Conservation (phyloP, 2,329 filamentous ascomycete species). For the Ascochyta fabae region DNA sequence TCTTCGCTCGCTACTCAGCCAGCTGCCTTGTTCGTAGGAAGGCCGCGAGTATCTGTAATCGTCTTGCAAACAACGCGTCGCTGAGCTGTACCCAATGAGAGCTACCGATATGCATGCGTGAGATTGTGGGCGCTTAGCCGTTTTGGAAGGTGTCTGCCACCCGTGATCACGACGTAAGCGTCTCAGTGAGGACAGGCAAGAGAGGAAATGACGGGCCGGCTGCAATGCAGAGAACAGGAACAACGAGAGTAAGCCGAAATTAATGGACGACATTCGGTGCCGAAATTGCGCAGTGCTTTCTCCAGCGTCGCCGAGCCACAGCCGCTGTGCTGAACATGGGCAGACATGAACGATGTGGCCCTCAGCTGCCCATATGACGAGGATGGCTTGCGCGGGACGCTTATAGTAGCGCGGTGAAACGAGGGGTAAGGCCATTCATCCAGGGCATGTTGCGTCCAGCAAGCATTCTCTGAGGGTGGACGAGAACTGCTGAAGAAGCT, state of each 20-base stretch:
- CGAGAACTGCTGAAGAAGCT: too few relatives aligned
- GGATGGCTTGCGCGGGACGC: background rate
- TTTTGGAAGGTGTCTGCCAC: constrained; percentile 11
- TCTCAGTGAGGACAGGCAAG: background rate
- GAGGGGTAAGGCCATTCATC: background rate
- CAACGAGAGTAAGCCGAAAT: constrained; percentile 6
- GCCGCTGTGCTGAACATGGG: background rate
- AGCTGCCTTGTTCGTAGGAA: background rate
- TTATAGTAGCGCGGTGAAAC: background rate
- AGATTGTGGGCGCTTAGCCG: constrained; percentile 7
- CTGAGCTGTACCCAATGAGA: background rate
- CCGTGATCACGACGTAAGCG: background rate
- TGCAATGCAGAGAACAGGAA: background rate
- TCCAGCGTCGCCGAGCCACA: background rate
- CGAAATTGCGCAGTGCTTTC: constrained; percentile 6
- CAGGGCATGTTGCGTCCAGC: background rate
- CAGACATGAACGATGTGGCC: background rate
- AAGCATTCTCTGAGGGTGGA: background rate
- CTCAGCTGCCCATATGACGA: background rate
- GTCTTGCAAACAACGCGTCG: background rate
- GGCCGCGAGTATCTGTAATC: background rate
- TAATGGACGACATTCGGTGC: background rate
- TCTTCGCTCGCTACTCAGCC: background rate
- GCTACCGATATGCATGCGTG: background rate
- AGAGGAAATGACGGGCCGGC: background rate